Evolutionary conservation across 169 alveolate genomes (phyloP).

Genomic region (Plasmodium sp.): DNA sequence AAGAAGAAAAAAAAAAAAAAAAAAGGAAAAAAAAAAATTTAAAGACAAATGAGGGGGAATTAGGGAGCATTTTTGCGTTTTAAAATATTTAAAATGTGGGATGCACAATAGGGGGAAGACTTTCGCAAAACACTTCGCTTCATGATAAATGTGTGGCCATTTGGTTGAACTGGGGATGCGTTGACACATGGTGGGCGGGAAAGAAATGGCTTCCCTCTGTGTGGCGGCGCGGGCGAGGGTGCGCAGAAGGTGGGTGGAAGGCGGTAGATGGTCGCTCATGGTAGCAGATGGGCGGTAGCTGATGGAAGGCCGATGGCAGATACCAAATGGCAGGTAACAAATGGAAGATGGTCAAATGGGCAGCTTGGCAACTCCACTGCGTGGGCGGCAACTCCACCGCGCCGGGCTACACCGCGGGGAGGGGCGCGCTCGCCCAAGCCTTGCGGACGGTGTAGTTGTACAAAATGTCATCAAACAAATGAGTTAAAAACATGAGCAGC

Average conservation of each 20-base stretch:
- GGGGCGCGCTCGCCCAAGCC: background rate
- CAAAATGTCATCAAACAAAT: slow-evolving; percentile 60
- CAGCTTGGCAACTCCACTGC: background rate
- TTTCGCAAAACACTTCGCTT: background rate
- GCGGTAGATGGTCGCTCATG: no score
- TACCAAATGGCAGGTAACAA: background rate
- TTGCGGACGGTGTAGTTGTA: background rate
- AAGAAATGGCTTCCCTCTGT: background rate
- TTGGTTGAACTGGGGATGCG: background rate
- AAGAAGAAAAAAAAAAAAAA: background rate
- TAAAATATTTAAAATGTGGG: background rate
- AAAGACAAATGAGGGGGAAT: background rate
- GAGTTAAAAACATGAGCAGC: slow-evolving; percentile 31
- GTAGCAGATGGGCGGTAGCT: no score
- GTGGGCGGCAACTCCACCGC: background rate
- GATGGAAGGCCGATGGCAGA: background rate
- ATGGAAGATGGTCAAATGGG: background rate
- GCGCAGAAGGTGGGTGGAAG: background rate
- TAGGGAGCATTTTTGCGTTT: background rate
- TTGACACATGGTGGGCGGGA: background rate
- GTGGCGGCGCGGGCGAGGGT: background rate
- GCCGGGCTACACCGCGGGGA: background rate
- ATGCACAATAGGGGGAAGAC: background rate
- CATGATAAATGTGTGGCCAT: background rate
- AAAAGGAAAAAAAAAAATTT: background rate